Evolutionary conservation across 176 grass and related monocot species (phyloP).

Genomic region (Hsuehochloa calcarea): DNA sequence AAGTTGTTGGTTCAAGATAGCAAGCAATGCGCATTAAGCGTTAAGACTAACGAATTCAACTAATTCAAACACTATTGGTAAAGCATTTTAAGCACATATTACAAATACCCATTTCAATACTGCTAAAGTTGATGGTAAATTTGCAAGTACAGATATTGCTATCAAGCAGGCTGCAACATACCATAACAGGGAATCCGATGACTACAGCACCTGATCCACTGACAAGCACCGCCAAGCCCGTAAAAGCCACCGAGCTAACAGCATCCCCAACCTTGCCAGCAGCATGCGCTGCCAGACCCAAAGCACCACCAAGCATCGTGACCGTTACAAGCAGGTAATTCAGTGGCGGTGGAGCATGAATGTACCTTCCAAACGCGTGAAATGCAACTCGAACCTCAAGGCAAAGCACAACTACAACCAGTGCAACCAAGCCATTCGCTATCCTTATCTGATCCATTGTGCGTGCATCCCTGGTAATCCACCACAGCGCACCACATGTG

Average conservation of each 20-base stretch:
- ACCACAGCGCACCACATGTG: conserved; percentile 69
- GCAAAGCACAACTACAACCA: conserved; percentile 81
- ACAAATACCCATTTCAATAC: background rate
- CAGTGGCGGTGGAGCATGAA: conserved; percentile 81
- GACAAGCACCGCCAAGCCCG: conserved; percentile 57
- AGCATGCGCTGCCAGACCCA: conserved; percentile 68
- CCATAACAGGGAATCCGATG: conserved; percentile 82
- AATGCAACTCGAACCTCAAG: conserved; percentile 92
- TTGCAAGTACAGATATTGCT: background rate
- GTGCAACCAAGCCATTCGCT: conserved; percentile 67
- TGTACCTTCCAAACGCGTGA: conserved; percentile 77
- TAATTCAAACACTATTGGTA: background rate
- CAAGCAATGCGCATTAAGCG: background rate
- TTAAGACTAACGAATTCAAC: background rate
- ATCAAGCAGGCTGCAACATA: conserved; percentile 39
- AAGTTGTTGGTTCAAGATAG: background rate
- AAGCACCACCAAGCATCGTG: conserved; percentile 78
- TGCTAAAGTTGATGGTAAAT: background rate
- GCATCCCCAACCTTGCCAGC: conserved; percentile 85
- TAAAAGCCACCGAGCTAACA: conserved; percentile 68
- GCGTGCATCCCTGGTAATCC: conserved; percentile 69
- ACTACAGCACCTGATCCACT: conserved; percentile 82
- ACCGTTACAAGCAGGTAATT: conserved; percentile 96
- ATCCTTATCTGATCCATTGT: conserved; percentile 74
- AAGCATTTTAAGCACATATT: background rate